Evolutionary conservation across 768 basidiomycete genomes (phyloP).

Genomic region (Mycena albidolilacea): DNA sequence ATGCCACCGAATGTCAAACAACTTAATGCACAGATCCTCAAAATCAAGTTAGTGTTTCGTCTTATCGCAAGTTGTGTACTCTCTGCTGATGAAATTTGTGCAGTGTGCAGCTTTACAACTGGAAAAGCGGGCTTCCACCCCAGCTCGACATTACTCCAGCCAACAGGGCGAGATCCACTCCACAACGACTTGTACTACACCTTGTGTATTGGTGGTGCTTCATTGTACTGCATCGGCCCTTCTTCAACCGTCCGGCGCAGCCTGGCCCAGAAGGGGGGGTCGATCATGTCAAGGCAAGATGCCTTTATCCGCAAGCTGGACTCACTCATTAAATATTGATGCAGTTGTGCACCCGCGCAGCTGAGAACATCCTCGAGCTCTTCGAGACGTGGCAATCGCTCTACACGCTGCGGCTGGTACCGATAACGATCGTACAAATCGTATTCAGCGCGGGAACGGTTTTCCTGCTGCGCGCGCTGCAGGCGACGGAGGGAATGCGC

Average conservation of each 20-base stretch:
- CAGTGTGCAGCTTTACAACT: conserved; percentile 39
- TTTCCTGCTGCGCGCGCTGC: conserved; percentile 53
- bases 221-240: conserved; percentile 56
- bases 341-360: conserved; percentile 52
- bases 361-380: conserved; percentile 53
- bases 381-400: conserved; percentile 50
- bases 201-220: conserved; percentile 52
- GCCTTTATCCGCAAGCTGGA: no score
- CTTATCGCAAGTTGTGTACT: neutral
- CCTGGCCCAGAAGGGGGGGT: conserved; percentile 20
- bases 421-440: conserved; percentile 54
- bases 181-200: conserved; percentile 53
- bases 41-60: conserved; percentile 37
- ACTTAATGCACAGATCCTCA: conserved; percentile 23
- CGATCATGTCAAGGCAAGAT: conserved; percentile 37
- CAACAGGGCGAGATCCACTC: conserved; percentile 43
- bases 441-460: conserved; percentile 57
- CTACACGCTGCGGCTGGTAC: conserved; percentile 55
- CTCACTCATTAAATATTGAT: neutral
- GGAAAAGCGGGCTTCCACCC: conserved; percentile 45
- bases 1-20: neutral
- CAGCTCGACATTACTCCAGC: conserved; percentile 48
- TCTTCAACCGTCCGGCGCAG: conserved; percentile 32
- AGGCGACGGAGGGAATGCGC: conserved; percentile 41
- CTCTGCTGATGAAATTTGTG: neutral